Evolutionary conservation across 306 rosid species (phyloP).

Genomic region (Cucurbita moschata): DNA sequence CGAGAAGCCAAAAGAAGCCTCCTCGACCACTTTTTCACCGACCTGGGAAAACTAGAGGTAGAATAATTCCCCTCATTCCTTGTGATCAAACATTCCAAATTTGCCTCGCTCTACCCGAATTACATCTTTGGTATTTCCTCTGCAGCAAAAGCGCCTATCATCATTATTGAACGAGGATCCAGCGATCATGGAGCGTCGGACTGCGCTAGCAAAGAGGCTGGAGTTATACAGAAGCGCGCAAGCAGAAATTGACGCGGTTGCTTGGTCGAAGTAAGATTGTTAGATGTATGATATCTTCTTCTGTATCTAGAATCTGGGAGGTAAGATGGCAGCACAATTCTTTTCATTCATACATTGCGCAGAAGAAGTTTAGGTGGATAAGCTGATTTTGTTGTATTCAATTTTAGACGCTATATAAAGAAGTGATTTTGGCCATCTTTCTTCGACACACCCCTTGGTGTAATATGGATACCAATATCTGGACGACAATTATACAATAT

Average conservation of each 20-base stretch:
- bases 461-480: not conserved
- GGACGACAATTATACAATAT: not conserved
- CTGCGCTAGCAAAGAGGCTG: conserved; percentile 63
- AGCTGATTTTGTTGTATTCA: not conserved
- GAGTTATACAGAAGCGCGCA: conserved; percentile 85
- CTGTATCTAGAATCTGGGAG: not conserved
- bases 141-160: conserved; percentile 59
- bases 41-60: conserved; percentile 75
- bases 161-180: conserved; percentile 87
- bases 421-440: conserved; percentile 11
- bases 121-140: not conserved
- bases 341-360: not conserved
- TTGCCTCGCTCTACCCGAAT: not conserved
- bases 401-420: not conserved
- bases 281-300: not conserved
- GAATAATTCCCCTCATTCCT: not conserved
- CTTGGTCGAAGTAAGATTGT: conserved; percentile 69
- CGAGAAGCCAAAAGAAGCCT: conserved; percentile 81
- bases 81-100: not conserved
- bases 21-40: conserved; percentile 70
- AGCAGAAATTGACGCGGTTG: conserved; percentile 74
- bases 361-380: conserved; percentile 1
- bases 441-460: not conserved
- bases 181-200: conserved; percentile 73
- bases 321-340: conserved; percentile 9